phyloP scores from a whole-genome alignment of 495 filamentous ascomycete species.

The Pyronema omphalodes region DNA sequence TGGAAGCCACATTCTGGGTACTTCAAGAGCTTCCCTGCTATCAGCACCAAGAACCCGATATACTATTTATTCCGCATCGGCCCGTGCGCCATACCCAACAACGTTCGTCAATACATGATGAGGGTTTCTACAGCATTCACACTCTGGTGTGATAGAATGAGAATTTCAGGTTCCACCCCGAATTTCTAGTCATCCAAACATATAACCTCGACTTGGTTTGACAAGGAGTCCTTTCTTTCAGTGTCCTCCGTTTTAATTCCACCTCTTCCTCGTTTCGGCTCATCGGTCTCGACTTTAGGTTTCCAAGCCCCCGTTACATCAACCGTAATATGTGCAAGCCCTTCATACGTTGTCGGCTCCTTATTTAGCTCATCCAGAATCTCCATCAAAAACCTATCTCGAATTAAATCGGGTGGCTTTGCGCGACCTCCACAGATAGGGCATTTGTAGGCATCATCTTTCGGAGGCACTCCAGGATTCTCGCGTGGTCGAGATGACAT shows the following conservation, averaged over 20 bases:
- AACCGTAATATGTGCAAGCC: conserved; percentile 8
- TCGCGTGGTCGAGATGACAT: conserved; percentile 17
- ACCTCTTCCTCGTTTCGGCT: not conserved
- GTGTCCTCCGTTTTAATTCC: not conserved
- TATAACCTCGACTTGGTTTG: conserved; percentile 16
- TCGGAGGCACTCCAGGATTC: conserved; percentile 19
- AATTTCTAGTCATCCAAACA: conserved; percentile 14
- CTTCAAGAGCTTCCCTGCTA: too few relatives aligned
- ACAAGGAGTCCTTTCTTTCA: not conserved
- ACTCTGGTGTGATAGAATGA: conserved; percentile 2
- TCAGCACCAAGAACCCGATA: too few relatives aligned
- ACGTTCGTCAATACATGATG: too few relatives aligned
- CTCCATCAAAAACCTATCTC: conserved; percentile 16
- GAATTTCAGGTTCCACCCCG: conserved; percentile 10
- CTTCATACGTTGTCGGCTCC: not conserved
- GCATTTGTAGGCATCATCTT: conserved; percentile 20
- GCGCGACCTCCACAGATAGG: conserved; percentile 21
- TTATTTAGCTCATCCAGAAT: conserved; percentile 10
- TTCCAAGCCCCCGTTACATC: conserved; percentile 2
- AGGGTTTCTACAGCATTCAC: too few relatives aligned
- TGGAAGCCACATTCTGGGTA: too few relatives aligned
- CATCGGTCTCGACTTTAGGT: not conserved
- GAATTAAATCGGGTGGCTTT: conserved; percentile 17
- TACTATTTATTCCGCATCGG: too few relatives aligned
- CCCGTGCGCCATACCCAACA: too few relatives aligned